Percentiles rank a stretch among this genome's conserved stretches.
phyloP scores from a whole-genome alignment of 2,329 filamentous ascomycete genomes.

The Hypocreales sp. region DNA sequence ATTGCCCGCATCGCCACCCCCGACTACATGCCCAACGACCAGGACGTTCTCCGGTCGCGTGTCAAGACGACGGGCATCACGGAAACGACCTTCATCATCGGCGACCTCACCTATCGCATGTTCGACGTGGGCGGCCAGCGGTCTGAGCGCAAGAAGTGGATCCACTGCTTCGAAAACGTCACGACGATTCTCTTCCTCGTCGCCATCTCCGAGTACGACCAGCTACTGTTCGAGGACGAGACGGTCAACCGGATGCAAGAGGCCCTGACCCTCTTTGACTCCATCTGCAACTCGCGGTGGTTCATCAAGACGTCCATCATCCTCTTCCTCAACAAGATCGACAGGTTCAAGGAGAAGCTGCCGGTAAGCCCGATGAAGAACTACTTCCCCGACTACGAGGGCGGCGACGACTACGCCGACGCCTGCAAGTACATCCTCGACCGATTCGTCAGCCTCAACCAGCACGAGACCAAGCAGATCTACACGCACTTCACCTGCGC shows the following conservation, averaged over 20 bases:
- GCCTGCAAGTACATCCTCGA: conserved; percentile 99
- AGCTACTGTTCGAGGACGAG: conserved; percentile 90
- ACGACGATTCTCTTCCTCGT: conserved; percentile 94
- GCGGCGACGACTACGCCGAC: conserved; percentile 85
- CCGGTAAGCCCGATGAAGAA: conserved; percentile 72
- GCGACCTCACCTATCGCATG: conserved; percentile 90
- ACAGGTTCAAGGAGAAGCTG: conserved; percentile 78
- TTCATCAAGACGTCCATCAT: conserved; percentile 86
- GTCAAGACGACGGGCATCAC: conserved; percentile 97
- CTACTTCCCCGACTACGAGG: conserved; percentile 85
- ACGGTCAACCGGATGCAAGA: conserved; percentile 93
- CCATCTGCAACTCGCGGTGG: conserved; percentile 78
- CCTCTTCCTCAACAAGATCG: conserved; percentile 81
- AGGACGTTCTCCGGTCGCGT: conserved; percentile 88
- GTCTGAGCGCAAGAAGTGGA: conserved; percentile 98
- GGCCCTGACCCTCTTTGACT: conserved; percentile 73
- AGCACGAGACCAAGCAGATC: conserved; percentile 98
- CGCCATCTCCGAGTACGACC: conserved; percentile 94
- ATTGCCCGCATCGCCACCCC: conserved; percentile 80
- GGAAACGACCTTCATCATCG: conserved; percentile 90
- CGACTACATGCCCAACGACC: conserved; percentile 89
- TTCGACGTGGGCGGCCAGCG: conserved; percentile 93
- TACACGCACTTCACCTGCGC: conserved; percentile 99
- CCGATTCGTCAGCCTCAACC: conserved; percentile 94
- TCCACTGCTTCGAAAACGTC: conserved; percentile 97